These are phyloP conservation scores for Saccharomyces mikatae DNA, from an alignment of 805 yeast species.

Conservation along the genomic window DNA sequence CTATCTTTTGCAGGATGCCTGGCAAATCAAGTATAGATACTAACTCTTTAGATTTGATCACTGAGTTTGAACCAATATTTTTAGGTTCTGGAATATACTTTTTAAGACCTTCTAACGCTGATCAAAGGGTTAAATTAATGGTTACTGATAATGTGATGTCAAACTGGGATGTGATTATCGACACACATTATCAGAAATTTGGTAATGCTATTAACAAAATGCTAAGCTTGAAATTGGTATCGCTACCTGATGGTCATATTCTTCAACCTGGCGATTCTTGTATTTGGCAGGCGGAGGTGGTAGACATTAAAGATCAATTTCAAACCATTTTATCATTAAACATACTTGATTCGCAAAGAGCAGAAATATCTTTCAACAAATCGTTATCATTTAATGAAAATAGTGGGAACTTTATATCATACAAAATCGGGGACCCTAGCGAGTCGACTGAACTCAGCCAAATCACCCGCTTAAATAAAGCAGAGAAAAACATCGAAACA, in stretches of 20 bases:
- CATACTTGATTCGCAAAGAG: neutral
- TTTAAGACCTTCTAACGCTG: constrained; percentile 8
- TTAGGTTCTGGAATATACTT: constrained; percentile 23
- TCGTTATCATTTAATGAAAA: neutral
- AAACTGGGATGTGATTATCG: neutral
- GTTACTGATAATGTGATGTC: constrained; percentile 5
- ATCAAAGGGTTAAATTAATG: constrained; percentile 4
- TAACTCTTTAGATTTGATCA: constrained; percentile 11
- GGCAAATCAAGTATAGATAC: neutral
- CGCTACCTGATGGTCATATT: constrained; percentile 11
- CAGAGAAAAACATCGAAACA: neutral
- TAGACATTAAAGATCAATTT: constrained; percentile 21
- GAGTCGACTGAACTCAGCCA: neutral
- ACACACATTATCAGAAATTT: constrained; percentile 8
- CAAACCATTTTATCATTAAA: constrained; percentile 13
- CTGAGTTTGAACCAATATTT: constrained; percentile 19
- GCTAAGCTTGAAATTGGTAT: constrained; percentile 11
- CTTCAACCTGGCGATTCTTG: constrained; percentile 26
- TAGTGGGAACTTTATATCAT: neutral
- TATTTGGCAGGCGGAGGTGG: constrained; percentile 26
- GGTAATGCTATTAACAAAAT: constrained; percentile 18
- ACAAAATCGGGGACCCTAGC: neutral
- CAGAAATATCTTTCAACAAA: neutral
- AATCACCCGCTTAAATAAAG: neutral
- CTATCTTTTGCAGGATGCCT: constrained; percentile 9